These are phyloP conservation scores for Penicillium brevicompactum DNA, from an alignment of 2,329 filamentous ascomycete genomes.

Conservation along the genomic window DNA sequence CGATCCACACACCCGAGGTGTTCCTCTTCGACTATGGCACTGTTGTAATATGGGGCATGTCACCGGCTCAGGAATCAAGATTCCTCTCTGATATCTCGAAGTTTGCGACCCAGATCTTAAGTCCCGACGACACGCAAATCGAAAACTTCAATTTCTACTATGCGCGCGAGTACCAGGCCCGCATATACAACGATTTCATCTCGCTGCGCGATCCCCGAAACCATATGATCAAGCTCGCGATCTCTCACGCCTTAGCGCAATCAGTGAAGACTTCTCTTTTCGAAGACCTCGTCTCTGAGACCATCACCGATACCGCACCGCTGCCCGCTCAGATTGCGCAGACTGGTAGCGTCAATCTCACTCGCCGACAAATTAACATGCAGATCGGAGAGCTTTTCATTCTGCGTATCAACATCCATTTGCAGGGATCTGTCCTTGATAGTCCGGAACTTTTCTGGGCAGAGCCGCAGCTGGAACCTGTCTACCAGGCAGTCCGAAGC, in stretches of 20 bases:
- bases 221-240: conserved; percentile 97
- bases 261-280: conserved; percentile 98
- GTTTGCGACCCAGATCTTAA: conserved; percentile 89
- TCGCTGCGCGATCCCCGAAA: conserved; percentile 89
- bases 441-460: conserved; percentile 98
- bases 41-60: conserved; percentile 98
- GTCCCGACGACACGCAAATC: conserved; percentile 85
- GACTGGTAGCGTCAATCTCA: conserved; percentile 88
- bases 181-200: conserved; percentile 99
- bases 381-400: conserved; percentile 99
- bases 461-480: conserved; percentile 92
- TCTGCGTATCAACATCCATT: conserved; percentile 93
- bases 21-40: conserved; percentile 98
- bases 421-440: conserved; percentile 94
- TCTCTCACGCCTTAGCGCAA: conserved; percentile 92
- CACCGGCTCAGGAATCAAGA: conserved; percentile 79
- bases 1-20: conserved; percentile 88
- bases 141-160: conserved; percentile 99
- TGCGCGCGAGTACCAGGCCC: conserved; percentile 93
- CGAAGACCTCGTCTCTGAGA: conserved; percentile 91
- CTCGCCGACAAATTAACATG: conserved; percentile 94
- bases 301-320: conserved; percentile 89
- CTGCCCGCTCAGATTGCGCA: conserved; percentile 90
- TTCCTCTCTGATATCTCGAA: conserved; percentile 93
- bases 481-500: conserved; percentile 91